A percentile compares a stretch with the other conserved stretches of the same genome.
phyloP scores from a whole-genome alignment of 2,329 filamentous ascomycete genomes.

The Fusarium sambucinum region DNA sequence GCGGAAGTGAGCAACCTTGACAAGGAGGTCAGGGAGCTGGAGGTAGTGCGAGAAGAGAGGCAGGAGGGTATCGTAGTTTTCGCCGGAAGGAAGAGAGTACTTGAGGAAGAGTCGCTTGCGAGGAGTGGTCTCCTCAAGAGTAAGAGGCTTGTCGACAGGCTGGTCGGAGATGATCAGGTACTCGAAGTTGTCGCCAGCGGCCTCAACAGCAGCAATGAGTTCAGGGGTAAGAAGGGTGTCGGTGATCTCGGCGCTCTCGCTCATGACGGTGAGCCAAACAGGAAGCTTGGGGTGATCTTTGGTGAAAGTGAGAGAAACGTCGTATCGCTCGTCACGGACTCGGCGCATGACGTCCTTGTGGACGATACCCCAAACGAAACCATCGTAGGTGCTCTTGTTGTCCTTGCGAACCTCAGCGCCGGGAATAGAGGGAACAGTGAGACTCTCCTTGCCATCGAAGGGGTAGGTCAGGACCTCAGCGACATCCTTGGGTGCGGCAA shows the following conservation, averaged over 20 bases:
- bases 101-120: conserved; percentile 89
- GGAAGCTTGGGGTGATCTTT: conserved; percentile 94
- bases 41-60: conserved; percentile 86
- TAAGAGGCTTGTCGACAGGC: conserved; percentile 85
- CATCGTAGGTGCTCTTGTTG: conserved; percentile 80
- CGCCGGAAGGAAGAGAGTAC: conserved; percentile 74
- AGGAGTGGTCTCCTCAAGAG: conserved; percentile 83
- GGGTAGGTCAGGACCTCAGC: conserved; percentile 84
- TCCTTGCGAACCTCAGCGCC: conserved; percentile 69
- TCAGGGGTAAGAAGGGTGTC: conserved; percentile 89
- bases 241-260: conserved; percentile 94
- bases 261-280: conserved; percentile 93
- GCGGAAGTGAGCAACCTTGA: conserved; percentile 83
- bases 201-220: conserved; percentile 80
- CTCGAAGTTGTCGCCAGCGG: conserved; percentile 83
- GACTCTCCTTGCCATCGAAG: conserved; percentile 91
- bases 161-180: conserved; percentile 92
- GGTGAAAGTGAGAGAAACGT: conserved; percentile 90
- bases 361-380: conserved; percentile 94
- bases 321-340: conserved; percentile 92
- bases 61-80: conserved; percentile 73
- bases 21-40: conserved; percentile 85
- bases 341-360: conserved; percentile 95
- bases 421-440: conserved; percentile 76
- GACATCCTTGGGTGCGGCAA: conserved; percentile 76